These are phyloP conservation scores for Auriculariales sp. DNA, from an alignment of 768 basidiomycete species.

Conservation along the genomic window DNA sequence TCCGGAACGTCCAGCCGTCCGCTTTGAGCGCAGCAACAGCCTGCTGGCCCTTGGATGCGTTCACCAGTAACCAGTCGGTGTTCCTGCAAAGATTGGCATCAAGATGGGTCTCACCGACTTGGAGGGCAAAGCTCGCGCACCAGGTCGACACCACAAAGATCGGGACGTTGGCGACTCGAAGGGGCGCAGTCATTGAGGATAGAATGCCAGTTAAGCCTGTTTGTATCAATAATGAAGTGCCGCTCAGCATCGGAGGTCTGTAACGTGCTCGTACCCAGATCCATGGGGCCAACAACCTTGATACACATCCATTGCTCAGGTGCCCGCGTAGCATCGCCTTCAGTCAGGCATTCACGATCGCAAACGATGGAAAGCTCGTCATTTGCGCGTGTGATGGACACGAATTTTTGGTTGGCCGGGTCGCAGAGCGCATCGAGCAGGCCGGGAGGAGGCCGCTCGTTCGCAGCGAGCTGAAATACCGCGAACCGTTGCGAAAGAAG, in stretches of 20 bases:
- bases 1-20: slow-evolving; percentile 47
- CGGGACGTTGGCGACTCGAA: slow-evolving; percentile 35
- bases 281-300: slow-evolving; percentile 52
- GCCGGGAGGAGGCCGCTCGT: slow-evolving; percentile 18
- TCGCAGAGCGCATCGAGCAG: slow-evolving; percentile 15
- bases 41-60: slow-evolving; percentile 24
- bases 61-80: slow-evolving; percentile 50
- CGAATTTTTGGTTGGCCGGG: slow-evolving; percentile 19
- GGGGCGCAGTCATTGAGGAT: slow-evolving; percentile 35
- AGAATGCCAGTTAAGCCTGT: slow-evolving; percentile 44
- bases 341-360: slow-evolving; percentile 23
- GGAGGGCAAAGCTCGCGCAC: slow-evolving; percentile 22
- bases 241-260: neutral
- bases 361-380: slow-evolving; percentile 47
- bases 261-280: slow-evolving; percentile 29
- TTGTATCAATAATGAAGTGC: neutral
- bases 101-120: neutral
- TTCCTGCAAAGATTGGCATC: slow-evolving; percentile 29
- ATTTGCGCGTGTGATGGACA: slow-evolving; percentile 42
- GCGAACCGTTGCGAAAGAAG: slow-evolving; percentile 30
- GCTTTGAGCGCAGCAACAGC: slow-evolving; percentile 27
- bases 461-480: slow-evolving; percentile 26
- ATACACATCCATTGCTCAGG: slow-evolving; percentile 36
- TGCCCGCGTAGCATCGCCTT: slow-evolving; percentile 17
- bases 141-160: slow-evolving; percentile 53